These are phyloP conservation scores for Saturnispora galanensis DNA, from an alignment of 805 yeast species.

Conservation along the genomic window DNA sequence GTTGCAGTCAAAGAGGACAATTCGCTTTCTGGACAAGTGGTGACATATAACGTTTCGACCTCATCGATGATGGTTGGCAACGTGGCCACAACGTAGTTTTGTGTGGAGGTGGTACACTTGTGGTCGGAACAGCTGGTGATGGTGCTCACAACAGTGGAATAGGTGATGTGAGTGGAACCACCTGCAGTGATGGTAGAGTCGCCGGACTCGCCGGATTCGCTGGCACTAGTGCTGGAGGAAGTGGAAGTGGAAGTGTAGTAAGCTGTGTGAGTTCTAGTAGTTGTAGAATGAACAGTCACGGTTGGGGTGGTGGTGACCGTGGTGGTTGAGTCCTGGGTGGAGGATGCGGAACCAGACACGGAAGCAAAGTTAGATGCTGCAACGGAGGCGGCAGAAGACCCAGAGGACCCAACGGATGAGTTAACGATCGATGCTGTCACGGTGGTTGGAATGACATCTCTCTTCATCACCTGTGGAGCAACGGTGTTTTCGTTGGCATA, in stretches of 20 bases:
- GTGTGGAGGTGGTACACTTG: slow-evolving; percentile 11
- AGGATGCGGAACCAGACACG: neutral
- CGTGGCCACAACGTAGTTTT: slow-evolving; percentile 14
- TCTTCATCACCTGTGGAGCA: slow-evolving; percentile 8
- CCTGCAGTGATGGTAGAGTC: neutral
- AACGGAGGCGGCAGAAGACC: neutral
- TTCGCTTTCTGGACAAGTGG: slow-evolving; percentile 15
- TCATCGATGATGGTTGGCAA: slow-evolving; percentile 19
- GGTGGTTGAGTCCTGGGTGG: neutral
- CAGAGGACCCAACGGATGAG: neutral
- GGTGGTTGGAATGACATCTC: slow-evolving; percentile 9
- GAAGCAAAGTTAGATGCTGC: slow-evolving; percentile 1
- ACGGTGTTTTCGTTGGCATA: slow-evolving; percentile 9
- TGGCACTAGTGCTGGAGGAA: neutral
- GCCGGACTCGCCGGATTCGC: slow-evolving; percentile 1
- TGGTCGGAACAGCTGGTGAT: slow-evolving; percentile 18
- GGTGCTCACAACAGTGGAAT: slow-evolving; percentile 11
- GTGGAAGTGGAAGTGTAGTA: neutral
- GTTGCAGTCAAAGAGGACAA: neutral
- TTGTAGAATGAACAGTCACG: slow-evolving; percentile 1
- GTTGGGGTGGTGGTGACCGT: neutral
- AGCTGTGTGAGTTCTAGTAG: neutral
- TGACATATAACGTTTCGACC: slow-evolving; percentile 14
- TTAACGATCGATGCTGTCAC: slow-evolving; percentile 11
- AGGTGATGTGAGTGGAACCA: neutral